Evolutionary conservation across 345 rosid species (phyloP).

Genomic region (Physaria fendleri): DNA sequence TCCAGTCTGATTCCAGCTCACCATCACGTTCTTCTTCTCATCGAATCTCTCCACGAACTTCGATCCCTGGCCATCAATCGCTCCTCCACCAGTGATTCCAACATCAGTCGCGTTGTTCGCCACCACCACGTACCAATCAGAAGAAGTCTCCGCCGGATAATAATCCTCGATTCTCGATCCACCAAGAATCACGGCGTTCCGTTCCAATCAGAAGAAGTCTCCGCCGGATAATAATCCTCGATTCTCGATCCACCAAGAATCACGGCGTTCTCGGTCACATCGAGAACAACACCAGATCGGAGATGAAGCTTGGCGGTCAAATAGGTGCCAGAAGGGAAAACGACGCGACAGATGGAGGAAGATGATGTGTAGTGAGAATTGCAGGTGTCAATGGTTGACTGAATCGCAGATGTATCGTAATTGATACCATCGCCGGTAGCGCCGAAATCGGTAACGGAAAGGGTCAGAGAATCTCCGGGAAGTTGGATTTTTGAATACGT

Average conservation of each 20-base stretch:
- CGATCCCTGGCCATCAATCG: slow-evolving; percentile 75
- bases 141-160: slow-evolving; percentile 42
- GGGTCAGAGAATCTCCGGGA: slow-evolving; percentile 12
- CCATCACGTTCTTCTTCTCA: slow-evolving; percentile 82
- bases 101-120: slow-evolving; percentile 72
- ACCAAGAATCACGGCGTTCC: slow-evolving; percentile 59
- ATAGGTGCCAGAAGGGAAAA: slow-evolving; percentile 67
- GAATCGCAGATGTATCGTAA: slow-evolving; percentile 77
- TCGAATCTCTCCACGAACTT: slow-evolving; percentile 58
- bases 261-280: slow-evolving; percentile 55
- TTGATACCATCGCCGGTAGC: slow-evolving; percentile 69
- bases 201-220: too few relatives aligned
- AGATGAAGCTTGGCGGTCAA: slow-evolving; percentile 72
- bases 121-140: slow-evolving; percentile 73
- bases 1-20: slow-evolving; percentile 85
- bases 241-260: slow-evolving; percentile 61
- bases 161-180: slow-evolving; percentile 65
- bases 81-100: slow-evolving; percentile 88
- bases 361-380: slow-evolving; percentile 24
- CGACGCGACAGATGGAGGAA: slow-evolving; percentile 48
- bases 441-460: slow-evolving; percentile 66
- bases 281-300: slow-evolving; percentile 53
- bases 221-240: slow-evolving; percentile 63
- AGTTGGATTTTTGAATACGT: slow-evolving; percentile 23
- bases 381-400: slow-evolving; percentile 67